phyloP scores from a whole-genome alignment of 1,284 basidiomycete genomes.

The Cryptococcus sp. region DNA sequence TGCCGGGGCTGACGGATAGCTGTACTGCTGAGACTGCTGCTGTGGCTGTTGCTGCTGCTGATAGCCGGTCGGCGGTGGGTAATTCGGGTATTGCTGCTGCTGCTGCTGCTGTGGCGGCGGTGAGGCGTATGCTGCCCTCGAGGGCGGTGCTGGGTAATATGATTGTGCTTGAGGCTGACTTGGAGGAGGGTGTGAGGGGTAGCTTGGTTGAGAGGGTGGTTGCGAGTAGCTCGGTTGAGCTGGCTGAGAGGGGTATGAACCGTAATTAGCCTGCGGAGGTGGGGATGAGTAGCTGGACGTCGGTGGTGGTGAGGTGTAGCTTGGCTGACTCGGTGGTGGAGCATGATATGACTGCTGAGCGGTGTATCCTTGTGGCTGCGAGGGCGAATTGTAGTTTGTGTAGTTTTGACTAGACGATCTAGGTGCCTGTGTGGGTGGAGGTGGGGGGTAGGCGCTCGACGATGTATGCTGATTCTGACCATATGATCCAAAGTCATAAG shows the following conservation, averaged over 20 bases:
- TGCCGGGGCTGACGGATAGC: conserved; percentile 3
- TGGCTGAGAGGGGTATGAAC: conserved; percentile 14
- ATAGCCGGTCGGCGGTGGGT: neutral
- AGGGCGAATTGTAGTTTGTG: conserved; percentile 26
- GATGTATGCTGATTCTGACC: conserved; percentile 11
- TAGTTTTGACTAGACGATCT: conserved; percentile 13
- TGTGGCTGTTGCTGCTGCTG: neutral
- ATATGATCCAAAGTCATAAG: conserved; percentile 51
- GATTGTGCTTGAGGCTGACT: conserved; percentile 1
- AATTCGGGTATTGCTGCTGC: conserved; percentile 4
- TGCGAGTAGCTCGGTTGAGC: conserved; percentile 14
- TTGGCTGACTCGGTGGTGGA: conserved; percentile 52
- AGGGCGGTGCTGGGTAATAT: conserved; percentile 12
- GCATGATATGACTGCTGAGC: too few relatives aligned
- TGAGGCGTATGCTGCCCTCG: conserved; percentile 9
- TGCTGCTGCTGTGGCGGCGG: conserved; percentile 4
- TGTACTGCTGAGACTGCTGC: conserved; percentile 12
- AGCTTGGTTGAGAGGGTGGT: conserved; percentile 6
- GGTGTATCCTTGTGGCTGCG: conserved; percentile 34
- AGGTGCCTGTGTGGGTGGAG: conserved; percentile 8
- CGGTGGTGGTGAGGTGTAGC: conserved; percentile 17
- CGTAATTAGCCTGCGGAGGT: too few relatives aligned
- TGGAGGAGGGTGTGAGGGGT: conserved; percentile 11
- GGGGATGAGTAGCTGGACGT: too few relatives aligned
- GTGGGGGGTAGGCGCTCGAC: conserved; percentile 7